Evolutionary conservation across 1,139 yeast genomes (phyloP).

Genomic region (Protomyces gravidus): DNA sequence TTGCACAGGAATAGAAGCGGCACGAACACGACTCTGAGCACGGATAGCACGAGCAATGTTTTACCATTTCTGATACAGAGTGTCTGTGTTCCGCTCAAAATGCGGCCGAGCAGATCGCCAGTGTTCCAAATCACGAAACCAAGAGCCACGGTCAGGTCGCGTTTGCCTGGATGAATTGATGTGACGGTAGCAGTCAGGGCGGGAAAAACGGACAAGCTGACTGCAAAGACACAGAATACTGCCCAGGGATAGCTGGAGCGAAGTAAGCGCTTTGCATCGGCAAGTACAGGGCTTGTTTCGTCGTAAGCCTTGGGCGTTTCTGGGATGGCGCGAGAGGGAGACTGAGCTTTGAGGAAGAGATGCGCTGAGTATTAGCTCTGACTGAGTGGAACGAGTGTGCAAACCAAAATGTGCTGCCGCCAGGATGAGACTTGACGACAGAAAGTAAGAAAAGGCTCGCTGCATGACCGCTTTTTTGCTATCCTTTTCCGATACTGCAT

Average conservation of each 20-base stretch:
- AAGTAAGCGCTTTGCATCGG: slow-evolving; percentile 38
- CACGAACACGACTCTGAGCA: slow-evolving; percentile 53
- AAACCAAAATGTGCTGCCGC: slow-evolving; percentile 10
- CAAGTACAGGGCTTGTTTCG: too few relatives aligned
- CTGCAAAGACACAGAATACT: slow-evolving; percentile 68
- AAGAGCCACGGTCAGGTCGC: slow-evolving; percentile 52
- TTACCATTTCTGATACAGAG: slow-evolving; percentile 35
- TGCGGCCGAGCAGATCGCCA: slow-evolving; percentile 79
- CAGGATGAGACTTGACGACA: slow-evolving; percentile 13
- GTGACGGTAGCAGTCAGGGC: slow-evolving; percentile 76
- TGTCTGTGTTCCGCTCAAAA: slow-evolving; percentile 42
- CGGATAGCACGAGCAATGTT: slow-evolving; percentile 48
- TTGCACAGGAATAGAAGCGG: slow-evolving; percentile 62
- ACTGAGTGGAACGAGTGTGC: too few relatives aligned
- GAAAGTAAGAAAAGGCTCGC: slow-evolving; percentile 18
- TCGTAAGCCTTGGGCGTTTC: too few relatives aligned
- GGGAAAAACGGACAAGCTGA: slow-evolving; percentile 70
- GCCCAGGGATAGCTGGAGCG: slow-evolving; percentile 61
- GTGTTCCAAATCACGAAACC: slow-evolving; percentile 80
- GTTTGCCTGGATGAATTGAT: slow-evolving; percentile 46
- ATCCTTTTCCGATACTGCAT: background rate
- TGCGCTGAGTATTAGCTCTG: slow-evolving; percentile 38
- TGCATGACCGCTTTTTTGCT: slow-evolving; percentile 4
- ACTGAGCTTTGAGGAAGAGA: slow-evolving; percentile 68
- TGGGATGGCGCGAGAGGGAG: too few relatives aligned